Percentiles rank a stretch among this genome's conserved stretches.
These are phyloP conservation scores for Claviceps pusilla DNA, from an alignment of 2,329 filamentous ascomycete genomes.

Conservation along the genomic window DNA sequence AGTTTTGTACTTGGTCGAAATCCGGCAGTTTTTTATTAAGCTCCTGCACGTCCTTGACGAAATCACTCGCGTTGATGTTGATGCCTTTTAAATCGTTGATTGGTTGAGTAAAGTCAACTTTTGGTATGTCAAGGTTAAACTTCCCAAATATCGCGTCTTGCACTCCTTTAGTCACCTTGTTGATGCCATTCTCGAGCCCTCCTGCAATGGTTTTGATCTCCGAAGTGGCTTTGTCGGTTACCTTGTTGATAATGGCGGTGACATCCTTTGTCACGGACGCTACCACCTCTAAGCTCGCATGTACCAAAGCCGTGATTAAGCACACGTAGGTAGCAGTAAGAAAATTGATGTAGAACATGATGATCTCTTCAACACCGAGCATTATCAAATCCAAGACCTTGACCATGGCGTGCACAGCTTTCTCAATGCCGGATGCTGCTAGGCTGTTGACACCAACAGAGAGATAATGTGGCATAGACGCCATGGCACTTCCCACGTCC, in stretches of 20 bases:
- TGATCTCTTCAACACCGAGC: conserved; percentile 70
- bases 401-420: conserved; percentile 66
- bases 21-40: conserved; percentile 69
- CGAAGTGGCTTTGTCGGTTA: conserved; percentile 40
- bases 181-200: conserved; percentile 32
- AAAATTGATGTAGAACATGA: conserved; percentile 86
- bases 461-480: conserved; percentile 95
- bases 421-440: conserved; percentile 64
- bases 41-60: conserved; percentile 53
- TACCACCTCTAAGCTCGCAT: conserved; percentile 60
- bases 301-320: conserved; percentile 68
- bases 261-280: conserved; percentile 36
- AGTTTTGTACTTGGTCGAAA: conserved; percentile 70
- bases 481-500: conserved; percentile 85
- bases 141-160: conserved; percentile 35
- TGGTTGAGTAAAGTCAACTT: conserved; percentile 49
- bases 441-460: conserved; percentile 77
- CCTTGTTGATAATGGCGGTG: conserved; percentile 32
- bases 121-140: conserved; percentile 27
- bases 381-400: conserved; percentile 63
- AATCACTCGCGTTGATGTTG: conserved; percentile 47
- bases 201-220: conserved; percentile 43
- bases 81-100: conserved; percentile 56
- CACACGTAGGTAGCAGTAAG: conserved; percentile 83
- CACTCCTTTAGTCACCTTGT: conserved; percentile 30